Evolutionary conservation across 1,284 basidiomycete species (phyloP).

Genomic region (Hemileia vastatrix): DNA sequence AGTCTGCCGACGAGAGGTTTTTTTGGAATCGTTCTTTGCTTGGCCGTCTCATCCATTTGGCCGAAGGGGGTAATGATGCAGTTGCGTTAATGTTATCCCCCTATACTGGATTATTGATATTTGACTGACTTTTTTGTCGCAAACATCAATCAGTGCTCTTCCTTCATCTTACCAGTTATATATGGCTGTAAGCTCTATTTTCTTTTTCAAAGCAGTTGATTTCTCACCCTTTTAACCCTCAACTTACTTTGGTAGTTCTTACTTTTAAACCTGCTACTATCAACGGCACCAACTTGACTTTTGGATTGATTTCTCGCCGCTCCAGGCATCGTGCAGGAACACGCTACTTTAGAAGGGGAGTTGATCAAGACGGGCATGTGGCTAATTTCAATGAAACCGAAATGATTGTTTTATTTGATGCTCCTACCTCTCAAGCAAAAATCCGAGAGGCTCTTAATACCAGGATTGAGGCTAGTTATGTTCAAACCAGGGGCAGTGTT

Average conservation of each 20-base stretch:
- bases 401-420: conserved; percentile 72
- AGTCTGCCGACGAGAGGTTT: conserved; percentile 15
- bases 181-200: conserved; percentile 65
- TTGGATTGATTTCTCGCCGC: conserved; percentile 82
- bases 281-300: conserved; percentile 67
- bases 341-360: conserved; percentile 89
- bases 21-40: conserved; percentile 21
- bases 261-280: conserved; percentile 70
- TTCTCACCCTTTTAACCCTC: no score
- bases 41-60: conserved; percentile 12
- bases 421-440: conserved; percentile 45
- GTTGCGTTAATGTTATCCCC: no score
- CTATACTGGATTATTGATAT: no score
- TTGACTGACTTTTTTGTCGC: not conserved
- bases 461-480: conserved; percentile 57
- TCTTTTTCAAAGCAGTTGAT: not conserved
- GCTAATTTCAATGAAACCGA: conserved; percentile 94
- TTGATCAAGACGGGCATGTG: conserved; percentile 64
- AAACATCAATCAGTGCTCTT: not conserved
- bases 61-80: no score
- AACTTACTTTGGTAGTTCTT: no score
- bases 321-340: conserved; percentile 91
- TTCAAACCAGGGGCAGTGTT: conserved; percentile 87
- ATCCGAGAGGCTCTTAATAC: conserved; percentile 23
- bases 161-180: conserved; percentile 18